Base-by-base conservation (phyloP, 139 green algal species). In the Volvox africanus region DNA sequence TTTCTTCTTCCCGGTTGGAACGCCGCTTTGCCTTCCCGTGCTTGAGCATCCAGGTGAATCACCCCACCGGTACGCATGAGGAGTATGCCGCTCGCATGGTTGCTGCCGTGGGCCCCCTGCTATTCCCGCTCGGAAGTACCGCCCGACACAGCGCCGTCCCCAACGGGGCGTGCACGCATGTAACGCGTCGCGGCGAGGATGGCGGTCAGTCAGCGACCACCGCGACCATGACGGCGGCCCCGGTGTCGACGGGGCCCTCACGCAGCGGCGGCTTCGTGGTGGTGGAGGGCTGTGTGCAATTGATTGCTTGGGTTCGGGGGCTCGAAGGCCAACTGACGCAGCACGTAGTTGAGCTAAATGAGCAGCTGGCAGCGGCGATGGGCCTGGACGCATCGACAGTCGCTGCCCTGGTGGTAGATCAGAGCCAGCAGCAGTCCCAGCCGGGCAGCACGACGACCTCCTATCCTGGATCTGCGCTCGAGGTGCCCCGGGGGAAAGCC, bases 261-360 rank as follows among this genome's bases (percentile, higher is more conserved):
- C 55, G 73, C 86, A 83, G 44, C 30, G 86, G 71, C 32, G 86
- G 86, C 3, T 76, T 84, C 9, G 86, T 90, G 86, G 71, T 83
- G 20, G 86, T 90, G 50, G 50, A 83, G 86, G 86, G 86, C 50
- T 90, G 86, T 75, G 86, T 90, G 86, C 86, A 90, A 75, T 44
- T 90, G n/a, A 90, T 90, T 55, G 86, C 86, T 22, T 90, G 86
- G 86, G 86, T 90, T 21, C 44, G 86, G 1, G 86, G 71, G 12
- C 21, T 90, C 0, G 86, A 90, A 69, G 86, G 86, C 50, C 0
- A 14, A 0, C 24, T 90, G 50, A 83, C 12, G 44, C 86, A 90
- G 30, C 86, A 37, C 17, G 30, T 90, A 22, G 30, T 90, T 32
- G 86, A 90, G 50, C 71, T 90, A 20, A 30, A 83, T n/a, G 50